Evolutionary conservation across 148 eudicot species (phyloP).

Genomic region (Amaranthus palmeri): DNA sequence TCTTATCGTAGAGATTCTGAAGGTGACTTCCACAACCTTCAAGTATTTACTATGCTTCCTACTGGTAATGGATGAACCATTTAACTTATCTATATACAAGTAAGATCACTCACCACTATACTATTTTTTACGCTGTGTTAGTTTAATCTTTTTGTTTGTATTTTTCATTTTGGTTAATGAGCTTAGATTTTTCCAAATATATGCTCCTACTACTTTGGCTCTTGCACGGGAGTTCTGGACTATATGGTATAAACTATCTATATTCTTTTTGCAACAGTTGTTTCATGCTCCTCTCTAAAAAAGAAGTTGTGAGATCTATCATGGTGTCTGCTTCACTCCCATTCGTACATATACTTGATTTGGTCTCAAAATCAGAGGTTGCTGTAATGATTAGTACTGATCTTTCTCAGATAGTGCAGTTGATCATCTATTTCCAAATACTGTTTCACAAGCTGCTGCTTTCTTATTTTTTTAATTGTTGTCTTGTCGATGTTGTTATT

Average conservation of each 20-base stretch:
- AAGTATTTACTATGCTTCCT: constrained; percentile 80
- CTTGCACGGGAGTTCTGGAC: constrained; percentile 98
- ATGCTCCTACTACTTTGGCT: constrained; percentile 95
- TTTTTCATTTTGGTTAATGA: neutral
- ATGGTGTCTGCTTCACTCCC: neutral
- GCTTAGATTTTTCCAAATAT: constrained; percentile 45
- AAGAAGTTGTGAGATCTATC: neutral
- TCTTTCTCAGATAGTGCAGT: too few species aligned
- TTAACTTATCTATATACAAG: constrained; percentile 87
- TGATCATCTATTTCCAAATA: too few species aligned
- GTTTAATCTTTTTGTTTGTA: neutral
- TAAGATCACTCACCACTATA: constrained; percentile 1
- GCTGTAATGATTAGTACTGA: too few species aligned
- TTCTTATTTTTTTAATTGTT: too few species aligned
- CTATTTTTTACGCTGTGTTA: neutral
- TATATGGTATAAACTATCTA: constrained; percentile 45
- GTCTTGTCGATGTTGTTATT: too few species aligned
- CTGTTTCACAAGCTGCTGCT: too few species aligned
- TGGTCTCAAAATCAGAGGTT: too few species aligned
- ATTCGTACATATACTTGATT: neutral
- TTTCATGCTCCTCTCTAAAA: neutral
- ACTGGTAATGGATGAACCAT: constrained; percentile 92
- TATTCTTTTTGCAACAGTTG: neutral
- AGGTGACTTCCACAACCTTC: constrained; percentile 93
- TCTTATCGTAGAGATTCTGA: constrained; percentile 91